Base-by-base conservation (phyloP, 2,329 filamentous ascomycete genomes). In the Diaporthe citrichinensis region DNA sequence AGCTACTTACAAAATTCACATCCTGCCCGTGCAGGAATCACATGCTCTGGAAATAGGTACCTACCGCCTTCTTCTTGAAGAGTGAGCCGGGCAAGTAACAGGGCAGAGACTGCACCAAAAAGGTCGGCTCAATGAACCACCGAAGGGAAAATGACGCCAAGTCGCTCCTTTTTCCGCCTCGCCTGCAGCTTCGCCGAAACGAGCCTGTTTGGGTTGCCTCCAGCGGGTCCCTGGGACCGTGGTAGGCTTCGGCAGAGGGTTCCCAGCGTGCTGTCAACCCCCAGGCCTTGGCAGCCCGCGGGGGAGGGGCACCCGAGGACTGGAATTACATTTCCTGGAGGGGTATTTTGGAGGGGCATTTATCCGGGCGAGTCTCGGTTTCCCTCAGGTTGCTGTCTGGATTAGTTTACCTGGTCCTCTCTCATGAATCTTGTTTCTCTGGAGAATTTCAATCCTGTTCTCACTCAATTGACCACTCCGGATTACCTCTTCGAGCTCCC, bases 281-380 rank as follows among this genome's bases (percentile, higher is more conserved):
- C 58, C 65, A 69, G 51, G 71, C 58, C 58, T 73, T 65, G 58
- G 71, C 71, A 72, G 28, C 36, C 71, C 58, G 71, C 51, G 71
- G 58, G 71, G 71, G 71, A 73, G 71, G 71, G 46, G 71, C 58
- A 73, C 36, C 28, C 58, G 65, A 69, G 44, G 44, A 55, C 41
- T 15, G 53, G 58, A 53, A 62, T 51, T 55, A 41, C n/a, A 62
- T 55, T 57, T 41, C 58, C 57, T 73, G 46, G 58, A 74, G 53
- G 71, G 55, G 44, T 31, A 62, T 9, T 53, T 62, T 59, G 59
- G 71, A 65, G 71, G 57, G 71, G 34, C 58, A 65, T 65, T 73
- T 65, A 73, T 65, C 71, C 71, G 58, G 34, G 31, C 12, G 28
- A 51, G 25, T 65, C 71, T 39, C 28, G 41, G 46, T 28, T 31